These are phyloP conservation scores for Chloranthus sessilifolius DNA, from an alignment of 164 flowering plant genomes.

Conservation along the genomic window DNA sequence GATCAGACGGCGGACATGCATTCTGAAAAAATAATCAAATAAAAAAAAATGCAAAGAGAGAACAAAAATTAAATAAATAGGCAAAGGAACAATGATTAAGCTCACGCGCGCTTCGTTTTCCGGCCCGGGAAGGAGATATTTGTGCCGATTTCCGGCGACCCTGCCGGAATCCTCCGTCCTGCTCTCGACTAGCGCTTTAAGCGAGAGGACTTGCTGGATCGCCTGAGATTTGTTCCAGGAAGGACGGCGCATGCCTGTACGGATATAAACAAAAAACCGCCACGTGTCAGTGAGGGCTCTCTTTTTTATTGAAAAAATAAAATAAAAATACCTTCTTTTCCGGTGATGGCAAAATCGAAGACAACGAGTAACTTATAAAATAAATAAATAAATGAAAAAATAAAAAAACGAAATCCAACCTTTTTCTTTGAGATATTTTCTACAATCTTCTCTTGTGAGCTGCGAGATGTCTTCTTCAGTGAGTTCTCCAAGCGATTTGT, in stretches of 20 bases:
- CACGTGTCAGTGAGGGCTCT: constrained; percentile 10
- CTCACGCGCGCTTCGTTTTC: constrained; percentile 18
- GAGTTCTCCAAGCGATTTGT: constrained; percentile 73
- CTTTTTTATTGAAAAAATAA: background rate
- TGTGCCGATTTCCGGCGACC: constrained; percentile 15
- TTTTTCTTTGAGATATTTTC: constrained; percentile 85
- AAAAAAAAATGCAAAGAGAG: background rate
- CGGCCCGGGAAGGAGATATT: constrained; percentile 7
- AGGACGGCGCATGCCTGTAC: constrained; percentile 78
- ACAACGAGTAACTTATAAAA: background rate
- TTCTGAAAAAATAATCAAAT: constrained; percentile 3
- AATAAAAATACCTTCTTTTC: background rate
- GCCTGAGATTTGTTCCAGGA: constrained; percentile 97
- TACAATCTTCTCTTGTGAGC: constrained; percentile 96
- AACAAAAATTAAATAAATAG: background rate
- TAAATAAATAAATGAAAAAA: constrained; percentile 2
- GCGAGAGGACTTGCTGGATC: constrained; percentile 83
- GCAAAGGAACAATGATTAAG: background rate
- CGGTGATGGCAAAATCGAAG: constrained; percentile 8
- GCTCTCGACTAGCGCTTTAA: constrained; percentile 61
- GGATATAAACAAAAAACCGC: constrained; percentile 3
- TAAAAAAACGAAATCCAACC: constrained; percentile 28
- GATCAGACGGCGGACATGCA: constrained; percentile 15
- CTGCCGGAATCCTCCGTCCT: constrained; percentile 26
- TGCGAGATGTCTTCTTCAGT: constrained; percentile 96